phyloP scores from a whole-genome alignment of 176 grass and related monocot species.

The Carex parvula region DNA sequence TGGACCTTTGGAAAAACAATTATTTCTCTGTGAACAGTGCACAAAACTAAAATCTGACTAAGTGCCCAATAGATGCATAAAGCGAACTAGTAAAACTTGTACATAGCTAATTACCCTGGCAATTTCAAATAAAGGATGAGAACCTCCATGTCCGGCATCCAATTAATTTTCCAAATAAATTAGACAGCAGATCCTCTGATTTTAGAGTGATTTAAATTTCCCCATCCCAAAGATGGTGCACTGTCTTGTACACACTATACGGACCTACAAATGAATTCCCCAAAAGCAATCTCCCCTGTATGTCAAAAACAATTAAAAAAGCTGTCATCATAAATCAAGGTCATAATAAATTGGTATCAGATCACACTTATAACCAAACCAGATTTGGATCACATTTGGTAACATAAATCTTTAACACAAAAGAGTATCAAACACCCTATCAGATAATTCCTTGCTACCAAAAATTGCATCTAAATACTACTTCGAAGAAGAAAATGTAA shows the following conservation, averaged over 20 bases:
- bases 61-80: background rate
- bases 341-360: background rate
- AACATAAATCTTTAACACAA: background rate
- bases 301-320: slow-evolving; percentile 6
- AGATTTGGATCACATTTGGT: background rate
- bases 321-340: background rate
- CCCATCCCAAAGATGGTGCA: slow-evolving; percentile 55
- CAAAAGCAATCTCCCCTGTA: slow-evolving; percentile 37
- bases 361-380: background rate
- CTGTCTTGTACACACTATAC: slow-evolving; percentile 27
- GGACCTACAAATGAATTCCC: slow-evolving; percentile 26
- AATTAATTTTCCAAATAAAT: background rate
- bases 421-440: background rate
- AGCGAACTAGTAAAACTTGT: background rate
- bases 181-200: background rate
- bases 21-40: background rate
- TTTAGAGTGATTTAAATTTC: slow-evolving; percentile 39
- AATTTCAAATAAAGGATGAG: background rate
- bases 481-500: background rate
- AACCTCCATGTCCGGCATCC: background rate
- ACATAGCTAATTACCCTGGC: background rate
- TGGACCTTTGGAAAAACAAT: no score
- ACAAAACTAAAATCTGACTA: background rate
- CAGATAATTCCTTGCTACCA: background rate
- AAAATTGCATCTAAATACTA: background rate